These are phyloP conservation scores for Leersia perrieri DNA, from an alignment of 176 grass and related monocot genomes.

Conservation along the genomic window DNA sequence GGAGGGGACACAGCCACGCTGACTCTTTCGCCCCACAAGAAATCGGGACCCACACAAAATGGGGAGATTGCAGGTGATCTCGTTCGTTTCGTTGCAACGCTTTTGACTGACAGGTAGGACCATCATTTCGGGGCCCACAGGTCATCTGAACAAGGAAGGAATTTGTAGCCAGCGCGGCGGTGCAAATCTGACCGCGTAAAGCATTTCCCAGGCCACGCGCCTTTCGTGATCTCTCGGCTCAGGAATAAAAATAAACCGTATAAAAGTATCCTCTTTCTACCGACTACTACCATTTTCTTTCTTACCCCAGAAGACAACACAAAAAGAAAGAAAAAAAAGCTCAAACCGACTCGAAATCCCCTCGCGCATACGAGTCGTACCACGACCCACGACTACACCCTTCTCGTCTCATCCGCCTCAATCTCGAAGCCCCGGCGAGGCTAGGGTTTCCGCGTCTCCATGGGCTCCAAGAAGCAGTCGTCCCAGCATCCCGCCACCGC, in stretches of 20 bases:
- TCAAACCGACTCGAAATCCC: slow-evolving; percentile 18
- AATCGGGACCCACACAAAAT: neutral
- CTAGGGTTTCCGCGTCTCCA: slow-evolving; percentile 24
- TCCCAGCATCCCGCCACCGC: slow-evolving; percentile 17
- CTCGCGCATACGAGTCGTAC: neutral
- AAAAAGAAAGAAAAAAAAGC: neutral
- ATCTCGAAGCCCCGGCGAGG: slow-evolving; percentile 9
- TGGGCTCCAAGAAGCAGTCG: slow-evolving; percentile 42
- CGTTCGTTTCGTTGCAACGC: neutral
- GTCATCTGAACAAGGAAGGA: neutral
- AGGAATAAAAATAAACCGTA: neutral
- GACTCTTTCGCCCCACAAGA: neutral
- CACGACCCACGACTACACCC: neutral
- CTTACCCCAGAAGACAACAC: neutral
- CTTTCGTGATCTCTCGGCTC: slow-evolving; percentile 17
- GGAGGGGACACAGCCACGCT: neutral
- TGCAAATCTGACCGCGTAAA: neutral
- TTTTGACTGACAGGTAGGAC: neutral
- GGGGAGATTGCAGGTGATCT: neutral
- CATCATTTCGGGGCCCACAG: neutral
- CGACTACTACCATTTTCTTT: neutral
- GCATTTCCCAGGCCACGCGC: slow-evolving; percentile 16
- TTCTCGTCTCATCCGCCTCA: neutral
- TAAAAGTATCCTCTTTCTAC: neutral
- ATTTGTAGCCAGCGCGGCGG: neutral